Evolutionary conservation across 129 eudicot genomes (phyloP).

Genomic region (Pulicaria dysenterica): DNA sequence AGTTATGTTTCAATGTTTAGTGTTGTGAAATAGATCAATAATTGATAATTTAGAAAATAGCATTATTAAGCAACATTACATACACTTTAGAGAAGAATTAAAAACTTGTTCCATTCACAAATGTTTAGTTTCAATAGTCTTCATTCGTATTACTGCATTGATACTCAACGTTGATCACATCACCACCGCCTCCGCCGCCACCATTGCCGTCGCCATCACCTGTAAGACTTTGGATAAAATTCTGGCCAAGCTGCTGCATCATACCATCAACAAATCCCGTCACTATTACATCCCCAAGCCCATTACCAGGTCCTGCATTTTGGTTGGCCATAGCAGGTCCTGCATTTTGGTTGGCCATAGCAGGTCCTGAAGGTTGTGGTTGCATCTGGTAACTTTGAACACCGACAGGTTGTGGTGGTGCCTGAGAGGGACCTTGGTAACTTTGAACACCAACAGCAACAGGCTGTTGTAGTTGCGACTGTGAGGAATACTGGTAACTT

Average conservation of each 20-base stretch:
- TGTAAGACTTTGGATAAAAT: constrained; percentile 36
- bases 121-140: not conserved
- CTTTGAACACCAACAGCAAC: not conserved
- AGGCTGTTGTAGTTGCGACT: not conserved
- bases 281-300: constrained; percentile 38
- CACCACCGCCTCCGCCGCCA: constrained; percentile 20
- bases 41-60: not conserved
- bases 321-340: not conserved
- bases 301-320: not conserved
- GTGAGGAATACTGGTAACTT: constrained; percentile 14
- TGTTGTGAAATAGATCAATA: not conserved
- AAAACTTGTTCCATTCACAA: not conserved
- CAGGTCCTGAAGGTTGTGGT: constrained; percentile 3
- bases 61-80: not conserved
- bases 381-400: constrained; percentile 6
- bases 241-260: constrained; percentile 54
- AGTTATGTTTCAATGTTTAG: not conserved
- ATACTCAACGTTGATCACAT: not conserved
- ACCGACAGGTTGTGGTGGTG: not conserved
- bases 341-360: not conserved
- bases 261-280: constrained; percentile 62
- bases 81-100: too few relatives aligned
- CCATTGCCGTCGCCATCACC: constrained; percentile 33
- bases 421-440: not conserved
- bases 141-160: constrained; percentile 1